Conservation (phyloP, 805 yeast genomes). For the Naumovozyma baii region DNA sequence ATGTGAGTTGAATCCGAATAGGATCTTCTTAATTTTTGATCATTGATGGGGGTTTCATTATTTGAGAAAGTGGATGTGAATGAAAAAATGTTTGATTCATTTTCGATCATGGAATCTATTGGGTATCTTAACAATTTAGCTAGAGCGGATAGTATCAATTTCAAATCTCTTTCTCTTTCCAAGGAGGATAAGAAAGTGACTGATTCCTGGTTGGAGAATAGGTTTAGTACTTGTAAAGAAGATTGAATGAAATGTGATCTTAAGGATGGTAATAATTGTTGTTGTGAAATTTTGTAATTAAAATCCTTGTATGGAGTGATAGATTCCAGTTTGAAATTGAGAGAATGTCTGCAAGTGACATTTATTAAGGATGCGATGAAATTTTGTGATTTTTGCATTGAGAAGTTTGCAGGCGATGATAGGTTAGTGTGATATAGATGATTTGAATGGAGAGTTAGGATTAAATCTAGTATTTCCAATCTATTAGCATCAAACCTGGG, state of each 20-base stretch:
- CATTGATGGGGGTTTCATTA: slow-evolving; percentile 3
- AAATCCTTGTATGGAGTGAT: slow-evolving; percentile 9
- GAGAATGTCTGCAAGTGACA: slow-evolving; percentile 43
- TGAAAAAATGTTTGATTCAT: slow-evolving; percentile 28
- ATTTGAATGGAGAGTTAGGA: slow-evolving; percentile 53
- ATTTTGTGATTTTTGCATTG: slow-evolving; percentile 31
- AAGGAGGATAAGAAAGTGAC: slow-evolving; percentile 39
- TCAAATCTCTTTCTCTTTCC: slow-evolving; percentile 45
- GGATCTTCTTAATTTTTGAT: background rate
- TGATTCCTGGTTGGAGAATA: slow-evolving; percentile 29
- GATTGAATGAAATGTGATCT: slow-evolving; percentile 42
- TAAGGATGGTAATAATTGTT: slow-evolving; percentile 13
- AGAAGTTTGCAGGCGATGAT: slow-evolving; percentile 16
- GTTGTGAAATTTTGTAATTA: slow-evolving; percentile 12
- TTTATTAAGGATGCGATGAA: slow-evolving; percentile 45
- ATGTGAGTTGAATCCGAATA: background rate
- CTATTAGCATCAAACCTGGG: slow-evolving; percentile 52
- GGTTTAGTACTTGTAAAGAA: slow-evolving; percentile 51
- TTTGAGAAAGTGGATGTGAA: background rate
- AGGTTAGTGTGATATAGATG: slow-evolving; percentile 40
- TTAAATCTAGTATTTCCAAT: slow-evolving; percentile 52
- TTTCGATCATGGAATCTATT: slow-evolving; percentile 31
- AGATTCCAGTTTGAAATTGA: slow-evolving; percentile 29
- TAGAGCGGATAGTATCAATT: slow-evolving; percentile 39
- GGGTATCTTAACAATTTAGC: slow-evolving; percentile 41